phyloP scores from a whole-genome alignment of 176 grass and related monocot species.

The Alopecurus myosuroides region DNA sequence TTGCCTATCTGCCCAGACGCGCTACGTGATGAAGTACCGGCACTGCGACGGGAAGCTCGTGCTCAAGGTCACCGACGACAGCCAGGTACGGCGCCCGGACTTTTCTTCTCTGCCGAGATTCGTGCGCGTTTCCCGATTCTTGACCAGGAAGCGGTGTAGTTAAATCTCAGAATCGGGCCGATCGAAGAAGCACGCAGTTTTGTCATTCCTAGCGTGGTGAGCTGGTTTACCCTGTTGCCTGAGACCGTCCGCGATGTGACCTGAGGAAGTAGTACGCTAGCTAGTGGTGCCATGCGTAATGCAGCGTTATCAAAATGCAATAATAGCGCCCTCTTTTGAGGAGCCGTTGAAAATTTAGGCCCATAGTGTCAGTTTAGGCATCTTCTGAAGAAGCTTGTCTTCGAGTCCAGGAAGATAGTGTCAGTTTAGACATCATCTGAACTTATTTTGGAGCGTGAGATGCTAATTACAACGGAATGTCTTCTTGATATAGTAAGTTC shows the following conservation, averaged over 20 bases:
- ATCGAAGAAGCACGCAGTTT: neutral
- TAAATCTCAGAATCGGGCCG: neutral
- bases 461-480: neutral
- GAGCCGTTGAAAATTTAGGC: neutral
- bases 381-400: no score
- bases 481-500: neutral
- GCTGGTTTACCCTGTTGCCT: neutral
- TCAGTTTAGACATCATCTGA: neutral
- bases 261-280: neutral
- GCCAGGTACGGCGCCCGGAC: slow-evolving; percentile 38
- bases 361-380: neutral
- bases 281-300: neutral
- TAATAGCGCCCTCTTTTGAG: neutral
- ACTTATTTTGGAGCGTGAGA: neutral
- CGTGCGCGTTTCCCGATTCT: neutral
- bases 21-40: slow-evolving; percentile 87
- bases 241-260: neutral
- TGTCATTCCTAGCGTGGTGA: neutral
- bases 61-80: slow-evolving; percentile 93
- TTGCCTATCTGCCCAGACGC: slow-evolving; percentile 32
- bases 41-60: slow-evolving; percentile 96
- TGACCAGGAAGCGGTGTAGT: neutral
- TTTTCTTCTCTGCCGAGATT: neutral
- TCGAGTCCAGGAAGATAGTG: no score
- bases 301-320: neutral